phyloP scores from a whole-genome alignment of 768 basidiomycete genomes.

The Hebeloma cylindrosporum region DNA sequence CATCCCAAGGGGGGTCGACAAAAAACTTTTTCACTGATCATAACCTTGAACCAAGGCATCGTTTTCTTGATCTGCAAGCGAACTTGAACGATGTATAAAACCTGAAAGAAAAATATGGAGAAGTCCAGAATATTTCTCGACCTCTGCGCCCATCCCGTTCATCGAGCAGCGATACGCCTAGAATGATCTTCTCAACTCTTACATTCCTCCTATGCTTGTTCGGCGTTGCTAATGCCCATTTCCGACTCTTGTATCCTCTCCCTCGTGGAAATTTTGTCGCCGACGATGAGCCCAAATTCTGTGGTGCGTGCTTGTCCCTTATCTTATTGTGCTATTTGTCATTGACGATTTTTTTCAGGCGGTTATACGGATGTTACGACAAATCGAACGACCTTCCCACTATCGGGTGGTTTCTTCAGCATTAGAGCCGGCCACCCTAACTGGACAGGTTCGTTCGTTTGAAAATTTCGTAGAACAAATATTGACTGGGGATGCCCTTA shows the following conservation, averaged over 20 bases:
- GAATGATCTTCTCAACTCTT: conserved; percentile 34
- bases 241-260: conserved; percentile 68
- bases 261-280: conserved; percentile 69
- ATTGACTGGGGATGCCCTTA: conserved; percentile 13
- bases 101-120: not conserved
- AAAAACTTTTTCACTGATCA: too few species aligned
- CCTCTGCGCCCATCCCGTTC: not conserved
- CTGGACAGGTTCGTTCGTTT: conserved; percentile 46
- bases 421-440: conserved; percentile 57
- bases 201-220: conserved; percentile 29
- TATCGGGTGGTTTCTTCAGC: conserved; percentile 58
- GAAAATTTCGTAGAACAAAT: not conserved
- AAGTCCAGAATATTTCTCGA: conserved; percentile 5
- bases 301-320: conserved; percentile 46
- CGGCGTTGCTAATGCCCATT: conserved; percentile 63
- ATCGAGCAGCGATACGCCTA: not conserved
- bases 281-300: conserved; percentile 54
- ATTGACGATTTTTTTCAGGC: conserved; percentile 37
- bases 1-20: too few species aligned
- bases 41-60: too few species aligned
- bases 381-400: conserved; percentile 67
- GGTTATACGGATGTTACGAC: conserved; percentile 53
- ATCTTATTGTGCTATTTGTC: not conserved
- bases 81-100: not conserved
- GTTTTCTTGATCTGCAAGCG: too few species aligned